Evolutionary conservation across 192 early-diverging fungal genomes (phyloP), one percentile per base, ranked within the genome.

Genomic region (Diversispora epigaea): DNA sequence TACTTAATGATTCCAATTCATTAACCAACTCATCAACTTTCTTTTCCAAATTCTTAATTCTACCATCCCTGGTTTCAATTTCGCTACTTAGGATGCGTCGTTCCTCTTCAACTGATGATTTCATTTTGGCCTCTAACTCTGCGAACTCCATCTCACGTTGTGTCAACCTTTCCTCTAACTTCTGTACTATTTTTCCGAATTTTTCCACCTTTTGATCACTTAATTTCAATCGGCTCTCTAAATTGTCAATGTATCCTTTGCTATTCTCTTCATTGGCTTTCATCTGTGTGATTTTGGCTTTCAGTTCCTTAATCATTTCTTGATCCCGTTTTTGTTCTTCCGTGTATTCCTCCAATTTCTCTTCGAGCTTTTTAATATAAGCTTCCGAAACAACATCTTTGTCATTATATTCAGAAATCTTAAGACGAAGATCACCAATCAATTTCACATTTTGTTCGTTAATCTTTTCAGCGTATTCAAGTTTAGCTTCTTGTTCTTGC

Each of bases 401-500:
- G 55, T 71, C 69, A 57, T 41, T 4, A 45, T 44, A n/a, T 43
- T 71, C 15, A 17, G 40, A 32, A 39, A 71, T 39, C 40, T 71
- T 71, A 43, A 44, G 39, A 32, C 12, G 41, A 21, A 71, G n/a
- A 58, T 71, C 69, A 7, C 7, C 12, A n/a, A 71, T 71, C 21
- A 56, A 41, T 19, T 56, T 71, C 17, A 44, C 44, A 43, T 40
- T 71, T 58, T 71, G 52, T 71, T 71, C 69, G 15, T 44, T 71
- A 11, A 46, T n/a, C 2, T 71, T 46, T 71, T 71, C 55, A 44
- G 69, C 69, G 19, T 43, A 4, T 1, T 82, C 76, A 11, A 89
- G 80, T 21, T 82, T 82, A 6, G 80, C 80, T 63, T 88, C 83
- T 43, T 90, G 89, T 78, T 89, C 87, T 25, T 85, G 73, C 56